Percentiles rank a stretch among this genome's conserved stretches.
Evolutionary conservation across 2,329 filamentous ascomycete species (phyloP).

Genomic region (Diaporthe longicolla): DNA sequence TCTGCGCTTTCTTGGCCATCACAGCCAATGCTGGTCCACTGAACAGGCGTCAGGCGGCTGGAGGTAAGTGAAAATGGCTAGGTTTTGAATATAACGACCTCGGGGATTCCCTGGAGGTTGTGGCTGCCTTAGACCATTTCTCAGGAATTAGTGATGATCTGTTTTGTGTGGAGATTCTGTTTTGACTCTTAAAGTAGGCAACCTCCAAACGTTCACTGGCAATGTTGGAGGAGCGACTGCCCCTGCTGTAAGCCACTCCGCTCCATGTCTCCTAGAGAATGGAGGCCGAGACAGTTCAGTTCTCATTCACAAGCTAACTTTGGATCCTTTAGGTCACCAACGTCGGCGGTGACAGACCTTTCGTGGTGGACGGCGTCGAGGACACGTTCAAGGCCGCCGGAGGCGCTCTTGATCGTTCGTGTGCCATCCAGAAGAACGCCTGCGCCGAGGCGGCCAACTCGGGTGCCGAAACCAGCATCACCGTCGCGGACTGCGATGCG

Average conservation of each 20-base stretch:
- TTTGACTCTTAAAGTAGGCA: constrained; percentile 2
- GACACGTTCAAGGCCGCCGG: constrained; percentile 18
- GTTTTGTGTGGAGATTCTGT: background rate
- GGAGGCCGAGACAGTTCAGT: background rate
- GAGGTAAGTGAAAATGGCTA: background rate
- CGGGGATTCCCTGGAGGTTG: background rate
- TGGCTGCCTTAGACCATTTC: background rate
- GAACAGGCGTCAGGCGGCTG: constrained; percentile 13
- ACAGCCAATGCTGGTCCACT: constrained; percentile 23
- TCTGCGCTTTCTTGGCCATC: constrained; percentile 17
- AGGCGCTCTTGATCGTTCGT: constrained; percentile 32
- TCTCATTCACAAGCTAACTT: background rate
- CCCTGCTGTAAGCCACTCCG: constrained; percentile 14
- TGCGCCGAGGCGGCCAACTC: constrained; percentile 28
- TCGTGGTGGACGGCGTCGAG: constrained; percentile 18
- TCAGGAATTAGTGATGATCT: background rate
- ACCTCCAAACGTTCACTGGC: constrained; percentile 36
- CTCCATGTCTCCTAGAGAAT: background rate
- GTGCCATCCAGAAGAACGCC: constrained; percentile 34
- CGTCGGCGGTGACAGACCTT: constrained; percentile 15
- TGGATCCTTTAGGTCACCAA: background rate
- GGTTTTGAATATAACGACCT: background rate
- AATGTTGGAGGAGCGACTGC: constrained; percentile 24
- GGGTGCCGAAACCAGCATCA: background rate
- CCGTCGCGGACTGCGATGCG: constrained; percentile 23